Evolutionary conservation across 1,284 basidiomycete species (phyloP).

Genomic region (Tilletia walkeri): DNA sequence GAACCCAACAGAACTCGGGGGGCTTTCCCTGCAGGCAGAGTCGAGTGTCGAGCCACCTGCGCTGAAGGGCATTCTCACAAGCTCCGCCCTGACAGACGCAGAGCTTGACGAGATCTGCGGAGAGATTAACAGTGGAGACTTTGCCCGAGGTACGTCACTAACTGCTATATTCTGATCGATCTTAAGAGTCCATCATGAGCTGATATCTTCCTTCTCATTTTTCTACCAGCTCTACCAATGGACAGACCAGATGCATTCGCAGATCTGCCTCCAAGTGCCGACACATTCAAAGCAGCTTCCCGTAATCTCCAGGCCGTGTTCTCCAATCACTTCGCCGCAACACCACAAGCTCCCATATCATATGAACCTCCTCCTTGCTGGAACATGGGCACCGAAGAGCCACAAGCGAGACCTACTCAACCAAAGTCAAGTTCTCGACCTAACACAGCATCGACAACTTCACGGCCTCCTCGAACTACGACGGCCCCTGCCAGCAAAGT

Average conservation of each 20-base stretch:
- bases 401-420: too few species aligned
- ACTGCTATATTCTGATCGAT: not conserved
- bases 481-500: too few species aligned
- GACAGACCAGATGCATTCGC: constrained; percentile 9
- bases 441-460: too few species aligned
- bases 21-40: not conserved
- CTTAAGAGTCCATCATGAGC: not conserved
- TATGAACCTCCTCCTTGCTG: too few species aligned
- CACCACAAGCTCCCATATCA: too few species aligned
- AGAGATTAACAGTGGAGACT: constrained; percentile 2
- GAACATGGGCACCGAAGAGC: too few species aligned
- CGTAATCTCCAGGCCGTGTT: not conserved
- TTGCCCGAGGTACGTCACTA: not conserved
- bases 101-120: constrained; percentile 3
- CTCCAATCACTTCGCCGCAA: too few species aligned
- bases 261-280: not conserved
- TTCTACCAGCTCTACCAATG: not conserved
- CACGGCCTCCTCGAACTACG: too few species aligned
- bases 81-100: not conserved
- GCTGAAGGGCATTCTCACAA: not conserved
- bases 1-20: not conserved
- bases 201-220: not conserved
- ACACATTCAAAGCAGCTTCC: not conserved
- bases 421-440: too few species aligned
- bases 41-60: not conserved